phyloP scores from a whole-genome alignment of 1,139 yeast genomes.

The Scheffersomyces lignicola region DNA sequence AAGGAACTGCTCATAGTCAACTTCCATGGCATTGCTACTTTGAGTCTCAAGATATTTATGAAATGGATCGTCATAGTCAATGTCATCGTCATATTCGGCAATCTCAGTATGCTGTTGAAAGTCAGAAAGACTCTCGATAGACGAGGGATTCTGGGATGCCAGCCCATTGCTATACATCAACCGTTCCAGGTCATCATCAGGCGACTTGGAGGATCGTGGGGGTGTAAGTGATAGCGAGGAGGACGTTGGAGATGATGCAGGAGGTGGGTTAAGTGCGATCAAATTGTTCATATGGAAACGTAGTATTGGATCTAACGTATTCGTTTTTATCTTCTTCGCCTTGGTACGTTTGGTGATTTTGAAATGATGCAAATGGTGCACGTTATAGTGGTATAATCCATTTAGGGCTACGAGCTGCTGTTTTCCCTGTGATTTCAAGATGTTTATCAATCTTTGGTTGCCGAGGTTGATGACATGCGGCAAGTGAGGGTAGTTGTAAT shows the following conservation, averaged over 20 bases:
- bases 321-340: not conserved
- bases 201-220: not conserved
- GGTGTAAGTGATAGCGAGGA: not conserved
- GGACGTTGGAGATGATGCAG: not conserved
- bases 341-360: not conserved
- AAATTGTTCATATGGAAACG: constrained; percentile 1
- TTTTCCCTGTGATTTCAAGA: not conserved
- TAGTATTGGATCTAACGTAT: not conserved
- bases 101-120: not conserved
- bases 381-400: constrained; percentile 12
- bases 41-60: not conserved
- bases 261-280: too few species aligned
- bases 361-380: constrained; percentile 12
- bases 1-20: not conserved
- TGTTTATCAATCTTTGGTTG: constrained; percentile 4
- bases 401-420: not conserved
- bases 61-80: not conserved
- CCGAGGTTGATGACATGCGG: constrained; percentile 14
- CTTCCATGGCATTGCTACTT: not conserved
- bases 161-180: not conserved
- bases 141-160: not conserved
- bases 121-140: not conserved
- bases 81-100: not conserved
- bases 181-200: not conserved
- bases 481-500: constrained; percentile 20